Evolutionary conservation across 2,329 filamentous ascomycete species (phyloP), one percentile per base, ranked within the genome.

Genomic region (Chrysoporthe deuterocubensis): DNA sequence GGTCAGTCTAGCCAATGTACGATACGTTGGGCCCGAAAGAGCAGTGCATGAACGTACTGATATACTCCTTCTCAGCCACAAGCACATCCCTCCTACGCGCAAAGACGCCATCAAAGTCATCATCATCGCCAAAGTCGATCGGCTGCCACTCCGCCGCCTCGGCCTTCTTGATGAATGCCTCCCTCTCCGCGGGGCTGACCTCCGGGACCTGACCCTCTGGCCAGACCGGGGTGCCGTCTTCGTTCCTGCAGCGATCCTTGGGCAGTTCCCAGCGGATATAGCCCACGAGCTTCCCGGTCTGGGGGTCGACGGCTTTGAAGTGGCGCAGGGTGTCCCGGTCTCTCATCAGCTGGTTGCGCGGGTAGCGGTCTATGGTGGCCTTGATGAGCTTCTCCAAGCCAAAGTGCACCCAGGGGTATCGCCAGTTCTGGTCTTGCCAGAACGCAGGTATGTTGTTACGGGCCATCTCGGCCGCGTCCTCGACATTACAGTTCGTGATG

Each of bases 261-360:
- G 72, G 72, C 0, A 74, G 65, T n/a, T 56, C 26, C 72, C 73
- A 74, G 18, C 73, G 70, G 32, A 67, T 69, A 58, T 73, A 74
- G 0, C 73, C 73, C 1, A 74, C 40, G 8, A 74, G 40, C 57
- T 62, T 60, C 11, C 72, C 71, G 8, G 72, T 74, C 56, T 50
- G 56, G 3, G 65, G 52, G 50, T 74, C 71, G 40, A 74, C 69
- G 32, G 72, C 73, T 48, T 71, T 73, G 54, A 71, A 67, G 64
- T 74, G 72, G 16, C 73, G 72, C 21, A 65, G 44, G 8, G 54
- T 59, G 2, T 48, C 66, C 1, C 71, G 69, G 46, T 73, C 64
- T 32, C 62, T 60, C n/a, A 73, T 67, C 9, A 74, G 69, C 26
- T 48, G 59, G 60, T 69, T 72, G 13, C 67, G 69, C 26, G 69